phyloP scores from a whole-genome alignment of 352 stramenopile species.

The Pythium utonaiense region DNA sequence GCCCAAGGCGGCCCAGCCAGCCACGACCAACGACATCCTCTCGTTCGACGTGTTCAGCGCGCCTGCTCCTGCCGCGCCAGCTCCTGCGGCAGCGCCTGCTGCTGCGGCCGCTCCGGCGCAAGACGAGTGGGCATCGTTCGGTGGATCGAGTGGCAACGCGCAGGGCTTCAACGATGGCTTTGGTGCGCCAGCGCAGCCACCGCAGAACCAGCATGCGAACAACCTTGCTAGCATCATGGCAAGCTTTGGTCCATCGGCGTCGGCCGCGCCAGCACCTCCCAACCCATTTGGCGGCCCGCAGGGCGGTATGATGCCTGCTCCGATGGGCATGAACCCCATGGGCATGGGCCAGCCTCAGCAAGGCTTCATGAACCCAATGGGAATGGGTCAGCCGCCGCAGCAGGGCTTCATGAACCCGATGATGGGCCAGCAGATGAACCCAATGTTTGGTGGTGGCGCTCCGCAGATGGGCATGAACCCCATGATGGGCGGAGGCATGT shows the following conservation, averaged over 20 bases:
- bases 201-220: constrained; percentile 52
- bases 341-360: constrained; percentile 31
- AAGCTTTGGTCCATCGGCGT: constrained; percentile 50
- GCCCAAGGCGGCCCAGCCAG: constrained; percentile 19
- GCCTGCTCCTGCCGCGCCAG: constrained; percentile 21
- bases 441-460: constrained; percentile 12
- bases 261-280: constrained; percentile 20
- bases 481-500: constrained; percentile 42
- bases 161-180: constrained; percentile 44
- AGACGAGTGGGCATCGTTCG: constrained; percentile 77
- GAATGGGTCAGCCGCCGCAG: constrained; percentile 26
- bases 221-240: constrained; percentile 88
- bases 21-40: constrained; percentile 57
- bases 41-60: constrained; percentile 67
- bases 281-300: constrained; percentile 40
- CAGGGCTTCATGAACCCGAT: constrained; percentile 46
- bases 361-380: constrained; percentile 29
- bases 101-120: constrained; percentile 32
- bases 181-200: constrained; percentile 26
- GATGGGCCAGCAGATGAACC: constrained; percentile 31
- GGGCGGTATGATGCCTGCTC: constrained; percentile 33
- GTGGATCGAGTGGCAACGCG: constrained; percentile 44
- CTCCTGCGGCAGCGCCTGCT: constrained; percentile 17
- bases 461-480: constrained; percentile 37
- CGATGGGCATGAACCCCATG: constrained; percentile 43